These are phyloP conservation scores for Boletus vinaceobasis DNA, from an alignment of 768 basidiomycete genomes.

Conservation along the genomic window DNA sequence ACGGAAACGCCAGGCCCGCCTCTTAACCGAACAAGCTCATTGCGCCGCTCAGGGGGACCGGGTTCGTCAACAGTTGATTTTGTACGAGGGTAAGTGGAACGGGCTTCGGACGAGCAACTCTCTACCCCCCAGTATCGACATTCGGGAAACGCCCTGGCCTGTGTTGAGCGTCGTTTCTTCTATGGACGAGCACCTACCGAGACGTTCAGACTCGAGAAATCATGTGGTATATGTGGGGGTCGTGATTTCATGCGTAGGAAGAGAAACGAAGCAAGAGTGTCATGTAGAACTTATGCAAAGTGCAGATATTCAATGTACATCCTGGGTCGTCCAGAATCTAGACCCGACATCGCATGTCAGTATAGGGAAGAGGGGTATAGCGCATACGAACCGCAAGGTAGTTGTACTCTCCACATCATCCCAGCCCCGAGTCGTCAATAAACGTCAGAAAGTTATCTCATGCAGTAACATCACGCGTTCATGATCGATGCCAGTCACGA, in stretches of 20 bases:
- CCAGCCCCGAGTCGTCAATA: slow-evolving; percentile 1
- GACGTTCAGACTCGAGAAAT: slow-evolving; percentile 23
- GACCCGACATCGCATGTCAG: background rate
- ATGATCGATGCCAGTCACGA: slow-evolving; percentile 1
- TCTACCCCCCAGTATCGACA: slow-evolving; percentile 21
- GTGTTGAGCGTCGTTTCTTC: slow-evolving; percentile 23
- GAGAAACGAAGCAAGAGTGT: background rate
- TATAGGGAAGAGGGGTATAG: background rate
- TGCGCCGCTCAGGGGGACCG: slow-evolving; percentile 6
- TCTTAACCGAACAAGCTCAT: slow-evolving; percentile 19
- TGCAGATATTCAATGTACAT: background rate
- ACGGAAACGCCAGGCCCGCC: slow-evolving; percentile 17
- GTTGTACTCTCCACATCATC: background rate
- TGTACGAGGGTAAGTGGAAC: slow-evolving; percentile 39
- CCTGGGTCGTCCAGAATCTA: slow-evolving; percentile 7
- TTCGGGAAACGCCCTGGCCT: slow-evolving; percentile 46
- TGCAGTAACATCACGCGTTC: background rate
- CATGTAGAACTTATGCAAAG: background rate
- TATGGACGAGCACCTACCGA: slow-evolving; percentile 29
- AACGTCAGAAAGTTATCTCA: background rate
- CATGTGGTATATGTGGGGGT: slow-evolving; percentile 1
- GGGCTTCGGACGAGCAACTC: slow-evolving; percentile 26
- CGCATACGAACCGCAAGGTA: slow-evolving; percentile 12
- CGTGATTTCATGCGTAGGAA: background rate
- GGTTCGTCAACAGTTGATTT: slow-evolving; percentile 8